A percentile compares a stretch with the other conserved stretches of the same genome.
Conservation (phyloP, 2,329 filamentous ascomycete species). For the Lanzia echinophila region DNA sequence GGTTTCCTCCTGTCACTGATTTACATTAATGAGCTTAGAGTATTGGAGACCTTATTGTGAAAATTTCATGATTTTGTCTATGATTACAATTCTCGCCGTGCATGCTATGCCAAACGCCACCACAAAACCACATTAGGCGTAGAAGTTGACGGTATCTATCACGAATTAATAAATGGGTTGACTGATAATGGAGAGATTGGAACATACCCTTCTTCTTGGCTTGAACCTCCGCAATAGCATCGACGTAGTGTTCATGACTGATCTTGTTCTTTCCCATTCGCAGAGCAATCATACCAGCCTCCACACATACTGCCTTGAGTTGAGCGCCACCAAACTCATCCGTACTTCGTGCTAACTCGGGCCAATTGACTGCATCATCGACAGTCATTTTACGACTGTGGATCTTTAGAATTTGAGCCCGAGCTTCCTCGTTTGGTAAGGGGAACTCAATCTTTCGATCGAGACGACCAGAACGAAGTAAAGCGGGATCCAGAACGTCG, state of each 20-base stretch:
- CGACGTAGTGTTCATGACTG: slow-evolving; percentile 95
- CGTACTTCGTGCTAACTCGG: slow-evolving; percentile 88
- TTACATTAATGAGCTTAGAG: too few relatives aligned
- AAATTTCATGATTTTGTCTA: slow-evolving; percentile 24
- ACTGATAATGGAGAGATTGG: slow-evolving; percentile 18
- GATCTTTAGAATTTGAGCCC: slow-evolving; percentile 94
- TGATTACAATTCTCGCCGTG: slow-evolving; percentile 26
- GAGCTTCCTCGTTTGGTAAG: slow-evolving; percentile 92
- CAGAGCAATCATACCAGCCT: slow-evolving; percentile 98
- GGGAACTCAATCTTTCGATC: slow-evolving; percentile 99
- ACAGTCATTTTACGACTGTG: slow-evolving; percentile 98
- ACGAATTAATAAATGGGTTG: slow-evolving; percentile 9
- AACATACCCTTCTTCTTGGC: slow-evolving; percentile 59
- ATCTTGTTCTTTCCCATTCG: slow-evolving; percentile 94
- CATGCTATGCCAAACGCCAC: slow-evolving; percentile 24
- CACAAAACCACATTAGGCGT: slow-evolving; percentile 23
- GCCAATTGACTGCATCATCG: slow-evolving; percentile 89
- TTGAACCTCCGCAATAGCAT: slow-evolving; percentile 94
- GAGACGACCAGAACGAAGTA: slow-evolving; percentile 84
- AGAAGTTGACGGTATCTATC: slow-evolving; percentile 27
- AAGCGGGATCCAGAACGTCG: slow-evolving; percentile 85
- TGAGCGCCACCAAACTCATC: slow-evolving; percentile 98
- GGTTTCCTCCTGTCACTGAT: too few relatives aligned
- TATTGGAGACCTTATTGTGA: slow-evolving; percentile 1
- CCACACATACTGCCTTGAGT: slow-evolving; percentile 96